phyloP scores from a whole-genome alignment of 108 stramenopile genomes.

The Epipyxis sp. region DNA sequence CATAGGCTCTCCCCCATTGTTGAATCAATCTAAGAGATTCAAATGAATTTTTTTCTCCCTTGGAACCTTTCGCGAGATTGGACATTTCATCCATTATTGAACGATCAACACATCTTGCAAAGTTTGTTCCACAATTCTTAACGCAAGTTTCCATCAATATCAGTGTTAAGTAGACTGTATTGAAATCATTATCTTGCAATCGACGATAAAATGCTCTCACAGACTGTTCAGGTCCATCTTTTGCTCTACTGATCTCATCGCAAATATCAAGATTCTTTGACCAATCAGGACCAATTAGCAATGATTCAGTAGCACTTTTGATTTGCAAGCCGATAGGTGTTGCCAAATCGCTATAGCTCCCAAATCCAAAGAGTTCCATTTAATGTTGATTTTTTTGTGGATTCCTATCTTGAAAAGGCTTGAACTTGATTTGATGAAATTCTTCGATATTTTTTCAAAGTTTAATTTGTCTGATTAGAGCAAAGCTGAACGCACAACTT shows the following conservation, averaged over 20 bases:
- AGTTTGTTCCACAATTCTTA: constrained; percentile 32
- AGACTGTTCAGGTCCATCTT: constrained; percentile 11
- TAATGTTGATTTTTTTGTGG: no score
- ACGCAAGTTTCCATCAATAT: constrained; percentile 32
- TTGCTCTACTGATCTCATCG: constrained; percentile 20
- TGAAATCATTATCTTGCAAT: constrained; percentile 32
- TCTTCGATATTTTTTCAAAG: no score
- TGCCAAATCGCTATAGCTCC: not conserved
- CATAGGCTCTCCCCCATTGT: constrained; percentile 19
- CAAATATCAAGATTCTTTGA: constrained; percentile 34
- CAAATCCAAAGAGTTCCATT: constrained; percentile 33
- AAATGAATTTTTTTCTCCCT: not conserved
- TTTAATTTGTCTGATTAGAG: no score
- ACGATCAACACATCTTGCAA: not conserved
- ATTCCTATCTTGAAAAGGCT: no score
- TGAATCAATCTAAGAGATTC: constrained; percentile 25
- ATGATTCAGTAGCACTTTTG: constrained; percentile 23
- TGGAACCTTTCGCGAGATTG: constrained; percentile 20
- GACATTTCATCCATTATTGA: constrained; percentile 21
- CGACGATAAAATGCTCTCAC: constrained; percentile 33
- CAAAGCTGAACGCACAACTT: no score
- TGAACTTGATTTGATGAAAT: no score
- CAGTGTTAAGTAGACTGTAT: constrained; percentile 13
- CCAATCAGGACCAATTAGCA: constrained; percentile 36
- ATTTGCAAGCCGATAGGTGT: constrained; percentile 33